Percentiles rank a stretch among this genome's conserved stretches.
These are phyloP conservation scores for Hymenoscyphus scutula DNA, from an alignment of 2,329 filamentous ascomycete genomes.

Conservation along the genomic window DNA sequence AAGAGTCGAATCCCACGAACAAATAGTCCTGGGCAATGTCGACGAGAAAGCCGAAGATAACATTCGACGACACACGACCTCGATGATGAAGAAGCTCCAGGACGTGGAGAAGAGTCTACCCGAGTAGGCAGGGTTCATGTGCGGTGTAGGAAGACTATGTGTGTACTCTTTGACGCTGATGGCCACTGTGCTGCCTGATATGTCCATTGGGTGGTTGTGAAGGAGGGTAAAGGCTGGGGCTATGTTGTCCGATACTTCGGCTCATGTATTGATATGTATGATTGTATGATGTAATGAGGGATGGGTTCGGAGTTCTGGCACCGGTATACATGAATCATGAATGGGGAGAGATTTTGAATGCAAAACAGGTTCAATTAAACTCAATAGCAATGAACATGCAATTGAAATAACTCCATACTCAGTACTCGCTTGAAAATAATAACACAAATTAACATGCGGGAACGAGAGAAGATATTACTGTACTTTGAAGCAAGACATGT, in stretches of 20 bases:
- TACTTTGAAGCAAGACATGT: background rate
- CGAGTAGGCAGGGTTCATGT: background rate
- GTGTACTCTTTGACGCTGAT: too few species aligned
- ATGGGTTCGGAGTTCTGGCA: background rate
- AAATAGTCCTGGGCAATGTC: background rate
- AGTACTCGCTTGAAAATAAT: too few species aligned
- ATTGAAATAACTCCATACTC: too few species aligned
- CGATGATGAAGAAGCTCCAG: background rate
- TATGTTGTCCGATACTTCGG: background rate
- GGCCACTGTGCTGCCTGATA: too few species aligned
- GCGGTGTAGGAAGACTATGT: too few species aligned
- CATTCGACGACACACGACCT: background rate
- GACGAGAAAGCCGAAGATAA: background rate
- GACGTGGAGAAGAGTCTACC: slow-evolving; percentile 5
- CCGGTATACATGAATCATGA: background rate
- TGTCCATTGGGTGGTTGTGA: background rate
- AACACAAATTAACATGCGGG: too few species aligned
- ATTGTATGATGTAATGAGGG: background rate
- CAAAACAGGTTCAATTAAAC: too few species aligned
- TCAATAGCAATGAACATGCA: too few species aligned
- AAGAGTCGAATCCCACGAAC: slow-evolving; percentile 3
- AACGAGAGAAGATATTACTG: too few species aligned
- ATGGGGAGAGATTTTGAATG: background rate
- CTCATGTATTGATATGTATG: background rate
- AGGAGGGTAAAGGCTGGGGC: background rate